A percentile compares a stretch with the other conserved stretches of the same genome.
Evolutionary conservation across 805 yeast genomes (phyloP).

Genomic region (Starmerella geochares): DNA sequence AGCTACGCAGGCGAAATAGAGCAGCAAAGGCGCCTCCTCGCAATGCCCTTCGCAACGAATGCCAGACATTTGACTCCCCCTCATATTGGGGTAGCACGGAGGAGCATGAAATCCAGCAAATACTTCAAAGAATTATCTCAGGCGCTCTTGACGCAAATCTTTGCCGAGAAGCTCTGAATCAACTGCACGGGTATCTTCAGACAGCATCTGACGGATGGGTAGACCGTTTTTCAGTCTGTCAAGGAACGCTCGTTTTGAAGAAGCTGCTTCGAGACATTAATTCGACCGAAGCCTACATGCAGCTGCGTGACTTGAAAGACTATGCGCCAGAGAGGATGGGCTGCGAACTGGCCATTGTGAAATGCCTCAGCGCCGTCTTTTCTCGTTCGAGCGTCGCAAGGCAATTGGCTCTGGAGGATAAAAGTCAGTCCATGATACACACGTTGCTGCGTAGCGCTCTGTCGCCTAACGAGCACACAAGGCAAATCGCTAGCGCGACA

Average conservation of each 20-base stretch:
- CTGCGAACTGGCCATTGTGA: slow-evolving; percentile 4
- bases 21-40: neutral
- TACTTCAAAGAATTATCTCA: slow-evolving; percentile 5
- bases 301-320: neutral
- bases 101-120: slow-evolving; percentile 11
- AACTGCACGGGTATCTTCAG: neutral
- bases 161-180: neutral
- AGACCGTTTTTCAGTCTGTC: slow-evolving; percentile 10
- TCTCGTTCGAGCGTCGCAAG: neutral
- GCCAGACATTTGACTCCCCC: neutral
- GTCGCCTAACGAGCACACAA: slow-evolving; percentile 1
- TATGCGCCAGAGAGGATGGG: neutral
- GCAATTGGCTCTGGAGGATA: neutral
- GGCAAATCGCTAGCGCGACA: neutral
- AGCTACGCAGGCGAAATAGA: neutral
- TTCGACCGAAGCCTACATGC: neutral
- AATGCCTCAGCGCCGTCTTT: neutral
- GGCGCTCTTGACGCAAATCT: neutral
- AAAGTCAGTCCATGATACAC: neutral
- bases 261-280: slow-evolving; percentile 12
- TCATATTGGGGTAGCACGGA: slow-evolving; percentile 14
- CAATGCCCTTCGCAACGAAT: neutral
- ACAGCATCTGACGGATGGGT: slow-evolving; percentile 9
- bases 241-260: slow-evolving; percentile 10
- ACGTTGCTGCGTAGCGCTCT: neutral